These are phyloP conservation scores for Shiraia bambusicola DNA, from an alignment of 2,329 filamentous ascomycete genomes.

Conservation along the genomic window DNA sequence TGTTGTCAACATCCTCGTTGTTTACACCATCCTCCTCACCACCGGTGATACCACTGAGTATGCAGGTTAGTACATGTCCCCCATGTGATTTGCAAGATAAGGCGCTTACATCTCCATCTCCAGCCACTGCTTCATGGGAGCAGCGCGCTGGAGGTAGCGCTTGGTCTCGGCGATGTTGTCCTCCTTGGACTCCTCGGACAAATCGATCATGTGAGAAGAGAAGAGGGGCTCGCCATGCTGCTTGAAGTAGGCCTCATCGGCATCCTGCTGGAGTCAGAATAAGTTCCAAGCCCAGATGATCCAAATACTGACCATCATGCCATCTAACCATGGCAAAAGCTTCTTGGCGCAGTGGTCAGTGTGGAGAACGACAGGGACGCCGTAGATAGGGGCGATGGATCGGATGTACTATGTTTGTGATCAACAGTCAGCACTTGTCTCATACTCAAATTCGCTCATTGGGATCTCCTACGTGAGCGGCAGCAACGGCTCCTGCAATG, in stretches of 20 bases:
- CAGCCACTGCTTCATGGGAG: constrained; percentile 85
- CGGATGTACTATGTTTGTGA: constrained; percentile 77
- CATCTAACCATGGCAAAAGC: constrained; percentile 93
- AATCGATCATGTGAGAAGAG: constrained; percentile 95
- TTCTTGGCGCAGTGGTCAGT: constrained; percentile 97
- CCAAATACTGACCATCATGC: constrained; percentile 7
- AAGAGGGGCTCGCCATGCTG: constrained; percentile 59
- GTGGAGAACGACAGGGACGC: constrained; percentile 70
- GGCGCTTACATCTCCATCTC: constrained; percentile 78
- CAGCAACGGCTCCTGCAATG: constrained; percentile 80
- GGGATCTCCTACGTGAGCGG: constrained; percentile 59
- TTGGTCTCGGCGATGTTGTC: constrained; percentile 75
- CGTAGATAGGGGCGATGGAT: constrained; percentile 81
- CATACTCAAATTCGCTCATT: not conserved
- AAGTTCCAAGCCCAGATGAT: too few species aligned
- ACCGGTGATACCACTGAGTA: constrained; percentile 63
- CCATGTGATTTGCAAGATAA: too few species aligned
- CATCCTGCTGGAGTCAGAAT: constrained; percentile 59
- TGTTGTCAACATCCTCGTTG: constrained; percentile 97
- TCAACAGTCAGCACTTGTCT: not conserved
- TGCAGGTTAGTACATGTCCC: too few species aligned
- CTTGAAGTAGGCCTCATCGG: constrained; percentile 95
- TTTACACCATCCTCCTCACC: constrained; percentile 98
- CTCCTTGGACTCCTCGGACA: constrained; percentile 70
- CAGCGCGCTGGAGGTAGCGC: constrained; percentile 79